phyloP scores from a whole-genome alignment of 768 basidiomycete species.

The Coprinellus micaceus region DNA sequence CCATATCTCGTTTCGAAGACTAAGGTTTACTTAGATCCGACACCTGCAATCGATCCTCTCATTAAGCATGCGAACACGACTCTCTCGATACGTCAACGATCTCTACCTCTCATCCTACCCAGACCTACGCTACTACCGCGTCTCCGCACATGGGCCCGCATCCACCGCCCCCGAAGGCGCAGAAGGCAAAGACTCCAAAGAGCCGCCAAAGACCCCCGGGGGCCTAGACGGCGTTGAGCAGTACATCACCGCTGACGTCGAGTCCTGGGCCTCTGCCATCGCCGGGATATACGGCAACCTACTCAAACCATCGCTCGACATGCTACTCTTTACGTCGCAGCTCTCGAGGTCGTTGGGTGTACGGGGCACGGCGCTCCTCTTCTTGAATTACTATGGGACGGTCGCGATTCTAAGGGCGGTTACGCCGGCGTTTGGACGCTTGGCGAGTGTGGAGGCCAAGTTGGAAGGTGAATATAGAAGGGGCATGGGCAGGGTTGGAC shows the following conservation, averaged over 20 bases:
- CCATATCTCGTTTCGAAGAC: neutral
- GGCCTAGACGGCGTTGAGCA: conserved; percentile 79
- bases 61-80: conserved; percentile 74
- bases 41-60: conserved; percentile 86
- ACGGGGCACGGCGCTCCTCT: conserved; percentile 77
- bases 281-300: conserved; percentile 89
- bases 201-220: conserved; percentile 13
- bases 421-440: conserved; percentile 87
- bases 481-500: conserved; percentile 79
- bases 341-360: conserved; percentile 82
- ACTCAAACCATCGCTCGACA: conserved; percentile 87
- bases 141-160: neutral
- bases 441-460: conserved; percentile 84
- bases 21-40: conserved; percentile 55
- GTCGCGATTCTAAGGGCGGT: conserved; percentile 77
- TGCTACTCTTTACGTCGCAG: conserved; percentile 89
- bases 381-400: conserved; percentile 83
- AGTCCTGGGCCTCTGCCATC: conserved; percentile 82
- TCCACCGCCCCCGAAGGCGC: neutral
- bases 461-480: conserved; percentile 89
- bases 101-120: conserved; percentile 80
- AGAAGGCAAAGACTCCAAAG: conserved; percentile 1
- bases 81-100: conserved; percentile 89
- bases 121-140: conserved; percentile 66
- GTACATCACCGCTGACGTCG: conserved; percentile 90